phyloP scores from a whole-genome alignment of 495 filamentous ascomycete genomes.

The Penicillium silybi region DNA sequence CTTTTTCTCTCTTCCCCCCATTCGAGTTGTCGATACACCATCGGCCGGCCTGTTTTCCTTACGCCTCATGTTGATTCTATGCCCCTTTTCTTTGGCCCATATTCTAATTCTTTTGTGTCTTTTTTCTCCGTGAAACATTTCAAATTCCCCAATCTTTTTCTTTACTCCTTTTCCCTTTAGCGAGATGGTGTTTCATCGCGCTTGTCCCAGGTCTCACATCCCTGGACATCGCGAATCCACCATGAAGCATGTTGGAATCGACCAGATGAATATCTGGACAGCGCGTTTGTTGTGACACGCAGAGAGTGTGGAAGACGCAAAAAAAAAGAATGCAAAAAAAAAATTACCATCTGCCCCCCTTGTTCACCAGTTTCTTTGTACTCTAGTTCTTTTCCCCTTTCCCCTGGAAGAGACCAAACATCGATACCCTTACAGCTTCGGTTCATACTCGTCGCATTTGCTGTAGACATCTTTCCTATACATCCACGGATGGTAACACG shows the following conservation, averaged over 20 bases:
- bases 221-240: neutral
- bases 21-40: slow-evolving; percentile 4
- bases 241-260: neutral
- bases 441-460: neutral
- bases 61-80: slow-evolving; percentile 13
- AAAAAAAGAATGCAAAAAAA: slow-evolving; percentile 15
- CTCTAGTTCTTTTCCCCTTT: slow-evolving; percentile 20
- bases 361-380: slow-evolving; percentile 24
- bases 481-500: neutral
- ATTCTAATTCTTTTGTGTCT: slow-evolving; percentile 27
- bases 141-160: slow-evolving; percentile 16
- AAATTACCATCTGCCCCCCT: slow-evolving; percentile 7
- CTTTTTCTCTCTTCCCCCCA: slow-evolving; percentile 8
- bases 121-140: slow-evolving; percentile 21
- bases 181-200: slow-evolving; percentile 8
- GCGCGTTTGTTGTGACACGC: slow-evolving; percentile 7
- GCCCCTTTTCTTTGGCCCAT: slow-evolving; percentile 12
- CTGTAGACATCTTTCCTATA: neutral
- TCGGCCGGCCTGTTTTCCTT: slow-evolving; percentile 4
- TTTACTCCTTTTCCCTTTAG: slow-evolving; percentile 10
- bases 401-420: slow-evolving; percentile 29
- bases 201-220: neutral
- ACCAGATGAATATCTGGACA: neutral
- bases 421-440: slow-evolving; percentile 44
- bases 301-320: slow-evolving; percentile 7